phyloP scores from a whole-genome alignment of 768 basidiomycete species.

The Leucocoprinus birnbaumii region DNA sequence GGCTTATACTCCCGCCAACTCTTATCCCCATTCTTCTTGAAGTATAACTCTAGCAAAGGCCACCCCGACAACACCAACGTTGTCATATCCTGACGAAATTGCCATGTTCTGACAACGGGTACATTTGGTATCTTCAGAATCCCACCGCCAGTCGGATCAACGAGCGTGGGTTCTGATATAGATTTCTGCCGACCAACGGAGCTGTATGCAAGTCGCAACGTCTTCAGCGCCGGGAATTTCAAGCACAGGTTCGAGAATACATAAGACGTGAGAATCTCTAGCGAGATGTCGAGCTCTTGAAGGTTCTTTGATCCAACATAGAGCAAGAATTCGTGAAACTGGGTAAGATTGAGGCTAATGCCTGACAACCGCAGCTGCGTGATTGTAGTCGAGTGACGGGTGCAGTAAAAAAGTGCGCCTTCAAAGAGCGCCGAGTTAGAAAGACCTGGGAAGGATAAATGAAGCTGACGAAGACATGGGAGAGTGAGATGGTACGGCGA shows the following conservation, averaged over 20 bases:
- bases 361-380: conserved; percentile 7
- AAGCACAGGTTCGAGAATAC: conserved; percentile 6
- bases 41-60: background rate
- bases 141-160: conserved; percentile 7
- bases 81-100: conserved; percentile 10
- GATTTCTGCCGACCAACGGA: conserved; percentile 8
- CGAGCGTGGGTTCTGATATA: background rate
- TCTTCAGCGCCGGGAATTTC: conserved; percentile 1
- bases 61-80: background rate
- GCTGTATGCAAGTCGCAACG: conserved; percentile 1
- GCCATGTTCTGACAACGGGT: conserved; percentile 7
- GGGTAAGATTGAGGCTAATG: background rate
- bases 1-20: conserved; percentile 5
- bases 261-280: conserved; percentile 9
- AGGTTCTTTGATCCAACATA: conserved; percentile 4
- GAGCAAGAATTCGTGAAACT: conserved; percentile 9
- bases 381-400: conserved; percentile 8
- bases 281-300: conserved; percentile 1
- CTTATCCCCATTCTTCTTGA: conserved; percentile 1
- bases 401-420: conserved; percentile 4
- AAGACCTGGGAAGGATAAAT: background rate
- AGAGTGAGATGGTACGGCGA: conserved; percentile 8
- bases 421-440: conserved; percentile 4
- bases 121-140: conserved; percentile 11
- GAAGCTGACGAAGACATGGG: background rate